These are phyloP conservation scores for Aphanoascus verrucosus DNA, from an alignment of 2,329 filamentous ascomycete genomes.

Conservation along the genomic window DNA sequence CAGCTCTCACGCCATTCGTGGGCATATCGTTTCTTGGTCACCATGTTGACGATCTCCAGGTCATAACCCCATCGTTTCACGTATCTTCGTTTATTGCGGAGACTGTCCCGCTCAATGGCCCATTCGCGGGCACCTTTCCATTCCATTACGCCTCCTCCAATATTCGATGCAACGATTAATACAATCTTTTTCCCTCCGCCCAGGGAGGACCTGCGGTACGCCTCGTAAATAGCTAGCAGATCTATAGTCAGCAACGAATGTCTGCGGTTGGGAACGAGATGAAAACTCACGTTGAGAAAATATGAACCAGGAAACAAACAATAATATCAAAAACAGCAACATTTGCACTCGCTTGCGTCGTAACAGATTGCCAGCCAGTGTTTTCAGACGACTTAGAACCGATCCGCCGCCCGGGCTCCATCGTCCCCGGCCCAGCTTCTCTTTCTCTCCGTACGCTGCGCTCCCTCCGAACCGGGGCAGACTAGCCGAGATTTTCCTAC, in stretches of 20 bases:
- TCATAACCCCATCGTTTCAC: constrained; percentile 84
- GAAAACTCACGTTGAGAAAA: constrained; percentile 61
- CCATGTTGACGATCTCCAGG: constrained; percentile 94
- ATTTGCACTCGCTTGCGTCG: constrained; percentile 57
- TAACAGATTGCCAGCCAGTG: constrained; percentile 42
- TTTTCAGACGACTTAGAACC: constrained; percentile 25
- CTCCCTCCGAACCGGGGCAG: constrained; percentile 59
- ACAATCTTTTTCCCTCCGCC: constrained; percentile 87
- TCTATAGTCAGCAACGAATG: too few relatives aligned
- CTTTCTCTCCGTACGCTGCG: constrained; percentile 57
- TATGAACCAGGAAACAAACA: constrained; percentile 55
- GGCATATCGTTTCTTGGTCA: constrained; percentile 94
- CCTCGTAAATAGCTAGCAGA: constrained; percentile 46
- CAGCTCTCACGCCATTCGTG: constrained; percentile 99
- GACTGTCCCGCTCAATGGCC: constrained; percentile 94
- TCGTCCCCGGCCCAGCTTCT: constrained; percentile 56
- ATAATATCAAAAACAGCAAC: constrained; percentile 48
- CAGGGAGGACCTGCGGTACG: constrained; percentile 61
- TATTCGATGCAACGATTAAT: constrained; percentile 83
- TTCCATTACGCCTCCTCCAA: constrained; percentile 95
- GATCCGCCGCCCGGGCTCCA: constrained; percentile 37
- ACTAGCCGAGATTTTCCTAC: constrained; percentile 67
- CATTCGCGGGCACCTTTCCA: constrained; percentile 97
- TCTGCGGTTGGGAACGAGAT: not conserved
- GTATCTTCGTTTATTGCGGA: constrained; percentile 90